A percentile compares a stretch with the other conserved stretches of the same genome.
Conservation (phyloP, 2,329 filamentous ascomycete genomes). For the Microdochium nivale region DNA sequence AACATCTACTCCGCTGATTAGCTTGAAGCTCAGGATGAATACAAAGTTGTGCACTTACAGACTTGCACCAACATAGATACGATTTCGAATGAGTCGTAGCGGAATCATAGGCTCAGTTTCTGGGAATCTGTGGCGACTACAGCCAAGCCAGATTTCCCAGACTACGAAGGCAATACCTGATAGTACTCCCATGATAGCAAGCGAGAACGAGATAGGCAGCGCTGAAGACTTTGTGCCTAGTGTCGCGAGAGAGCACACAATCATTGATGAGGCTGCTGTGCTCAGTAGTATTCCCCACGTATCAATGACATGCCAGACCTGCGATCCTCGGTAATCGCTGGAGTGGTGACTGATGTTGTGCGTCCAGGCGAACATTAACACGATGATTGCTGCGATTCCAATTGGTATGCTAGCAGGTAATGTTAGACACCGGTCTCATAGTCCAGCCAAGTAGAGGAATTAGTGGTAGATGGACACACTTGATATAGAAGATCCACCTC, state of each 20-base stretch:
- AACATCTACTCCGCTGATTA: constrained; percentile 29
- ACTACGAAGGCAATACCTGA: constrained; percentile 38
- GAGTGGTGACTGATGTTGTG: constrained; percentile 26
- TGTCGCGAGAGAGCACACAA: constrained; percentile 49
- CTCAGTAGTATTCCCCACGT: constrained; percentile 42
- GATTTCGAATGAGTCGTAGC: constrained; percentile 33
- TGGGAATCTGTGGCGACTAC: constrained; percentile 17
- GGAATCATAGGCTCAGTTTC: constrained; percentile 48
- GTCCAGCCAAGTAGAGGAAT: no score
- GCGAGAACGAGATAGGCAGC: constrained; percentile 39
- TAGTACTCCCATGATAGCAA: constrained; percentile 13
- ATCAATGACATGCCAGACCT: constrained; percentile 39
- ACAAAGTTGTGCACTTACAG: constrained; percentile 27
- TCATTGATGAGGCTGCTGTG: constrained; percentile 39
- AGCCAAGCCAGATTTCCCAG: constrained; percentile 40
- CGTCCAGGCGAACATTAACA: constrained; percentile 35
- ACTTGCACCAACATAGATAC: constrained; percentile 42
- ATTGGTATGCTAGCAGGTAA: constrained; percentile 34
- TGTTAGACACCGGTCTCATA: constrained; percentile 6
- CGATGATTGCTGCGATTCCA: constrained; percentile 34
- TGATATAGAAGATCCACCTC: constrained; percentile 55
- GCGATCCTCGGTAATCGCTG: constrained; percentile 24
- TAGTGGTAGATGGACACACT: constrained; percentile 29
- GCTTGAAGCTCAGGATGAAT: not conserved
- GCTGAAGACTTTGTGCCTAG: constrained; percentile 36